A percentile compares a stretch with the other conserved stretches of the same genome.
These are phyloP conservation scores for Spencermartinsiella ligniputridi DNA, from an alignment of 1,139 yeast genomes.

Conservation along the genomic window DNA sequence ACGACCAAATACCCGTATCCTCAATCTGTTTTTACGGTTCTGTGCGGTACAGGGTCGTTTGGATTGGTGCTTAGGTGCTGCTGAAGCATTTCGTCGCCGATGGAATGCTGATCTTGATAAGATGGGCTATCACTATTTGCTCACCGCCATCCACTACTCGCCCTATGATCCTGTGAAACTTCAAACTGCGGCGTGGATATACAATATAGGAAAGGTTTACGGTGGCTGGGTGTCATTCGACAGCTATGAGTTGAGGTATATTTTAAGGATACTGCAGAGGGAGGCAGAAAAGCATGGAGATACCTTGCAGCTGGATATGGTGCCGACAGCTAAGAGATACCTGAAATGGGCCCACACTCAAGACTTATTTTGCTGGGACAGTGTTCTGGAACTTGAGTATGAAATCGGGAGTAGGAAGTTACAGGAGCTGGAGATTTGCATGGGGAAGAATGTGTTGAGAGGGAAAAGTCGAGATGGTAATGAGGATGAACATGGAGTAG, in stretches of 20 bases:
- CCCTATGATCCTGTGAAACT: constrained; percentile 6
- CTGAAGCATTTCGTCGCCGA: constrained; percentile 15
- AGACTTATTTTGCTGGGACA: not conserved
- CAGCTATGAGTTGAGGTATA: not conserved
- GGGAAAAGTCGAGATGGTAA: not conserved
- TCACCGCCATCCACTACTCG: constrained; percentile 20
- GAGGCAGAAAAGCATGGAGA: not conserved
- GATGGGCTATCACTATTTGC: constrained; percentile 18
- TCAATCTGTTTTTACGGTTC: constrained; percentile 21
- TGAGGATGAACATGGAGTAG: too few species aligned
- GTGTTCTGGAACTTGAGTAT: not conserved
- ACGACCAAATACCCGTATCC: constrained; percentile 18
- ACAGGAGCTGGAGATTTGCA: not conserved
- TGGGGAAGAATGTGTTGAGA: not conserved
- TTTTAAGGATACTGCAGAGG: not conserved
- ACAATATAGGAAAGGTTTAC: not conserved
- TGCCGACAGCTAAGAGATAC: not conserved
- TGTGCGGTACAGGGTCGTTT: constrained; percentile 21
- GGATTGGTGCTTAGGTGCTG: constrained; percentile 26
- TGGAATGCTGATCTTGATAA: constrained; percentile 21
- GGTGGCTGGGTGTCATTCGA: not conserved
- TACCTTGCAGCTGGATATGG: not conserved
- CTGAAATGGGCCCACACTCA: not conserved
- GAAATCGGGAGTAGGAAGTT: not conserved
- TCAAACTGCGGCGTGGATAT: not conserved